Evolutionary conservation across 2,329 filamentous ascomycete genomes (phyloP).

Genomic region (Microdochium nivale): DNA sequence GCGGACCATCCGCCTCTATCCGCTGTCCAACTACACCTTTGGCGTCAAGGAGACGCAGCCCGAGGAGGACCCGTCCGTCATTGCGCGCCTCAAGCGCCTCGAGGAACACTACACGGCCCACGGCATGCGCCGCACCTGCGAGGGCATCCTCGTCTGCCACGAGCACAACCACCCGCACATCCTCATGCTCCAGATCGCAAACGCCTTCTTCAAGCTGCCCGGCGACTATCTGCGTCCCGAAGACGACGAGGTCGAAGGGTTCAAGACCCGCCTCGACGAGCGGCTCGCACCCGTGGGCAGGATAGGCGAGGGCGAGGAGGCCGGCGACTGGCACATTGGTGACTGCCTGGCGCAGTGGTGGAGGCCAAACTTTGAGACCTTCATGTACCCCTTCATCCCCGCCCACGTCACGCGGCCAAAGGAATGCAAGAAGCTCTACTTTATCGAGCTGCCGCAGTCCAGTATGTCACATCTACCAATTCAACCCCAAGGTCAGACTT

Average conservation of each 20-base stretch:
- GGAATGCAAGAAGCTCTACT: slow-evolving; percentile 98
- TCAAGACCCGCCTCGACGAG: slow-evolving; percentile 88
- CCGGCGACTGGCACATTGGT: slow-evolving; percentile 84
- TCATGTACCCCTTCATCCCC: slow-evolving; percentile 98
- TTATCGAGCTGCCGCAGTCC: slow-evolving; percentile 86
- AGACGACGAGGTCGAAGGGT: slow-evolving; percentile 89
- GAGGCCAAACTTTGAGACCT: slow-evolving; percentile 97
- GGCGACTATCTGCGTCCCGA: slow-evolving; percentile 88
- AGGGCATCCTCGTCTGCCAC: slow-evolving; percentile 94
- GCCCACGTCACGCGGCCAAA: slow-evolving; percentile 94
- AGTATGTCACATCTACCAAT: no score
- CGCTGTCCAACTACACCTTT: slow-evolving; percentile 97
- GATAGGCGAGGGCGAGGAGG: slow-evolving; percentile 74
- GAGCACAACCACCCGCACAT: slow-evolving; percentile 99
- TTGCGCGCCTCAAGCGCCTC: slow-evolving; percentile 85
- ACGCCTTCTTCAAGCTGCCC: slow-evolving; percentile 98
- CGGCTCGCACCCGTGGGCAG: slow-evolving; percentile 85
- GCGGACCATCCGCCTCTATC: slow-evolving; percentile 81
- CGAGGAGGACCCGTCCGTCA: slow-evolving; percentile 92
- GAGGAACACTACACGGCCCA: slow-evolving; percentile 88
- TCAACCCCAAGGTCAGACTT: no score
- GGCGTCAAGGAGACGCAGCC: slow-evolving; percentile 97
- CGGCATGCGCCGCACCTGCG: slow-evolving; percentile 95
- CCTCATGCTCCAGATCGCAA: slow-evolving; percentile 97
- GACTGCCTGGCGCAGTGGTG: slow-evolving; percentile 98